Conservation (phyloP, 1,284 basidiomycete species). For the Sporisorium scitamineum region DNA sequence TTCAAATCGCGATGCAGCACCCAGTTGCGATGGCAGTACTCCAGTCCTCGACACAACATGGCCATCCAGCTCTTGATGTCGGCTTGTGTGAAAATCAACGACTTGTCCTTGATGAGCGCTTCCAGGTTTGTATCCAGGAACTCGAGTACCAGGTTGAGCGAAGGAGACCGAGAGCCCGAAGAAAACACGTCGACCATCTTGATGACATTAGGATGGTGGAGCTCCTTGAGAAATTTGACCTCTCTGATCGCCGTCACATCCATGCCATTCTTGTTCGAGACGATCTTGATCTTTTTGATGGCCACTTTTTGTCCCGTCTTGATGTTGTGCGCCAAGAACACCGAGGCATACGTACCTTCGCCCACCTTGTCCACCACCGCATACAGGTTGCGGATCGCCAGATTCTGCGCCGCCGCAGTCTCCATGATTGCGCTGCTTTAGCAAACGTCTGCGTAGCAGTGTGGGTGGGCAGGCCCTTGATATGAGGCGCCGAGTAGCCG, state of each 20-base stretch:
- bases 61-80: slow-evolving; percentile 99
- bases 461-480: too few species aligned
- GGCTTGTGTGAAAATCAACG: slow-evolving; percentile 88
- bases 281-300: slow-evolving; percentile 86
- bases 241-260: slow-evolving; percentile 99
- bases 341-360: slow-evolving; percentile 97
- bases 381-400: slow-evolving; percentile 53
- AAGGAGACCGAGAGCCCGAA: slow-evolving; percentile 78
- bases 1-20: slow-evolving; percentile 96
- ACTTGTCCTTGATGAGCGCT: slow-evolving; percentile 92
- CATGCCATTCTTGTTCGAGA: slow-evolving; percentile 83
- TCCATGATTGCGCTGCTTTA: slow-evolving; percentile 33
- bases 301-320: slow-evolving; percentile 83
- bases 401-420: slow-evolving; percentile 53
- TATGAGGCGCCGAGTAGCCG: not conserved
- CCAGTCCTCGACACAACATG: slow-evolving; percentile 94
- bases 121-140: slow-evolving; percentile 98
- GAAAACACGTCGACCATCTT: slow-evolving; percentile 98
- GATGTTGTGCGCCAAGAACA: slow-evolving; percentile 76
- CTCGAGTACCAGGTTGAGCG: slow-evolving; percentile 96
- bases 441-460: not conserved
- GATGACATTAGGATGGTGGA: slow-evolving; percentile 94
- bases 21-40: slow-evolving; percentile 95
- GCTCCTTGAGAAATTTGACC: slow-evolving; percentile 94
- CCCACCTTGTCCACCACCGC: slow-evolving; percentile 72